Base-by-base conservation (phyloP, 2,329 filamentous ascomycete species). In the Chaetomium olivaceum region DNA sequence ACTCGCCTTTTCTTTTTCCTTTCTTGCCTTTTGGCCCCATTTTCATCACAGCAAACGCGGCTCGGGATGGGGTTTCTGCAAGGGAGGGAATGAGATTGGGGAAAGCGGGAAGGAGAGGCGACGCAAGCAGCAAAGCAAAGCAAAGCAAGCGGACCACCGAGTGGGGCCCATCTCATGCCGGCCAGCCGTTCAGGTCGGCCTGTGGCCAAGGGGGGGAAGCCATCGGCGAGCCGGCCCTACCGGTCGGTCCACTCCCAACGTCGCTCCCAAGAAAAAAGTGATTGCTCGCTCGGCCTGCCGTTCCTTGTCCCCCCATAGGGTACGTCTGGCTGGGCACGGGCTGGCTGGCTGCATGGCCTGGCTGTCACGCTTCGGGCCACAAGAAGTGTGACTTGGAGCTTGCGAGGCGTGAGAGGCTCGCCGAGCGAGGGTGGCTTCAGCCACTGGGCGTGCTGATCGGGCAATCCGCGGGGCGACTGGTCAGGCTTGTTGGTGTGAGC, bases 371-470 rank as follows among this genome's bases (percentile, higher is more conserved):
- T 36, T 21, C 11, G 11, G 29, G 25, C n/a, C 39, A 59, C 14
- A 23, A n/a, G 21, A 29, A 21, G 58, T 64, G 62, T 61, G 64
- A 57, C 55, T 51, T 57, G 64, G 23, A 48, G 33, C 29, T 56
- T 64, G 61, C 62, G 54, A 64, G 61, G 64, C 27, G 36, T 64
- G 61, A 64, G 54, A 64, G 61, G 64, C 48, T 59, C 25, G 61
- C 54, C 52, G 16, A 36, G 63, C 29, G 27, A 57, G 16, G 39
- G 61, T 59, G 63, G 63, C 61, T 64, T 64, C 61, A 57, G 61
- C 67, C 63, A 66, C 58, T 67, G 50, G 61, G 61, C 58, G 60
- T 57, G 58, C 62, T 59, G 61, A 58, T 63, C 55, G 61, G 67
- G 57, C 63, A 52, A 58, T 52, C 46, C 58, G 61, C 60, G 36